A percentile compares a stretch with the other conserved stretches of the same genome.
Evolutionary conservation across 2,329 filamentous ascomycete species (phyloP).

Genomic region (Alternaria sp.): DNA sequence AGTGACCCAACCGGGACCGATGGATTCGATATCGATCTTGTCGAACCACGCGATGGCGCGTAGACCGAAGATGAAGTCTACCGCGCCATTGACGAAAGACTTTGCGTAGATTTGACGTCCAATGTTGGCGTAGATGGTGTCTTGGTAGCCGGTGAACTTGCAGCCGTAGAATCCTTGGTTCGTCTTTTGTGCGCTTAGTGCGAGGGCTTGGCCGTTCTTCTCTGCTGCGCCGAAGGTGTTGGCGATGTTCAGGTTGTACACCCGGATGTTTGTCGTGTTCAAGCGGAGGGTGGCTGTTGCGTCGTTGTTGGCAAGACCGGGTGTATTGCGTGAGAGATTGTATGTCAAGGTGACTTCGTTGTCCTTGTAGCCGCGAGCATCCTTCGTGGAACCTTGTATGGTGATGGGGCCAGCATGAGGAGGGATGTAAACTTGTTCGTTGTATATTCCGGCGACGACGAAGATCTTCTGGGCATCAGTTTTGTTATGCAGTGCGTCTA

Average conservation of each 20-base stretch:
- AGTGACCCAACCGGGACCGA: slow-evolving; percentile 25
- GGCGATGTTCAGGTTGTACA: slow-evolving; percentile 66
- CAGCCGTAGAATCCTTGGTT: slow-evolving; percentile 63
- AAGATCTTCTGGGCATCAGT: slow-evolving; percentile 55
- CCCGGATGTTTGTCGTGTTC: slow-evolving; percentile 56
- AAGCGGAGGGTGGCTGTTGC: slow-evolving; percentile 55
- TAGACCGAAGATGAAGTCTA: slow-evolving; percentile 63
- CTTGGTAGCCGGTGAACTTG: slow-evolving; percentile 61
- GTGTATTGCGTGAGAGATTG: slow-evolving; percentile 45
- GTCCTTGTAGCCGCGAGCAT: slow-evolving; percentile 54
- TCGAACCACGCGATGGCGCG: slow-evolving; percentile 57
- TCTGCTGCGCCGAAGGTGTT: slow-evolving; percentile 46
- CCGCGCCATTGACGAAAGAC: slow-evolving; percentile 62
- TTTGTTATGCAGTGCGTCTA: slow-evolving; percentile 17
- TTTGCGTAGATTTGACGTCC: slow-evolving; percentile 62
- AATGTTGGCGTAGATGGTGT: slow-evolving; percentile 51
- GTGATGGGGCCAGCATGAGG: slow-evolving; percentile 55
- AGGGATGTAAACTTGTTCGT: slow-evolving; percentile 62
- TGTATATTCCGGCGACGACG: slow-evolving; percentile 63
- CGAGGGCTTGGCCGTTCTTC: slow-evolving; percentile 51
- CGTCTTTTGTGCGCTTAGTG: slow-evolving; percentile 56
- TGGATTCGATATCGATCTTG: slow-evolving; percentile 34
- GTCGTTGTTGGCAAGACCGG: slow-evolving; percentile 53
- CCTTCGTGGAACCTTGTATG: slow-evolving; percentile 64
- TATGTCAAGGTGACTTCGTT: slow-evolving; percentile 63